Evolutionary conservation across 1,284 basidiomycete species (phyloP).

Genomic region (Inonotus hispidus): DNA sequence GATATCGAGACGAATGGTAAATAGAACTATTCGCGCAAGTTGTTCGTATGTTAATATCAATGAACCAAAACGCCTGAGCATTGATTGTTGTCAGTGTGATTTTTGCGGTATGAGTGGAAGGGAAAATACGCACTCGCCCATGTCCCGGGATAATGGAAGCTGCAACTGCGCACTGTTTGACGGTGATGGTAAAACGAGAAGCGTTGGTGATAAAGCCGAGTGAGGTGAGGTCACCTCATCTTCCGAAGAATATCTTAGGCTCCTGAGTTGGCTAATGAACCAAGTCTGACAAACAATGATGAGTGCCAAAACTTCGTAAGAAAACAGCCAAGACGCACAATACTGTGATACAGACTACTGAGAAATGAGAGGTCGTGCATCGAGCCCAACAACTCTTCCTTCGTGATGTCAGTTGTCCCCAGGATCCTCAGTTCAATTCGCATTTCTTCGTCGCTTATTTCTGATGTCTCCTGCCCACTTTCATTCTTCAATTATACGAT

Average conservation of each 20-base stretch:
- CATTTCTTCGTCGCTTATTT: constrained; percentile 70
- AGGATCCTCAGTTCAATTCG: constrained; percentile 69
- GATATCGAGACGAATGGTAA: constrained; percentile 86
- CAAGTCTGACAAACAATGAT: constrained; percentile 51
- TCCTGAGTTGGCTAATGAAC: constrained; percentile 68
- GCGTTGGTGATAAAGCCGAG: constrained; percentile 45
- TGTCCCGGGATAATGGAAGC: constrained; percentile 79
- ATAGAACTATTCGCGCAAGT: constrained; percentile 80
- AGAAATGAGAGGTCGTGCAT: constrained; percentile 73
- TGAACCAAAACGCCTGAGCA: constrained; percentile 78
- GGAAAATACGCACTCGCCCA: constrained; percentile 65
- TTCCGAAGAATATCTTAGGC: constrained; percentile 59
- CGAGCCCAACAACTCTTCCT: constrained; percentile 72
- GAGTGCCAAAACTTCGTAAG: not conserved
- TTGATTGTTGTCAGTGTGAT: constrained; percentile 14
- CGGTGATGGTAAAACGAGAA: constrained; percentile 36
- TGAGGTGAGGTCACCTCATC: constrained; percentile 43
- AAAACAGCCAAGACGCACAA: constrained; percentile 47
- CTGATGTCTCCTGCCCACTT: constrained; percentile 39
- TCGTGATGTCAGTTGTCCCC: constrained; percentile 44
- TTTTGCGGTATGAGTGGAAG: constrained; percentile 5
- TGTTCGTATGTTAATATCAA: constrained; percentile 87
- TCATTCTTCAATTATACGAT: constrained; percentile 30
- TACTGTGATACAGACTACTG: constrained; percentile 79
- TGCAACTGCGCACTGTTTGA: constrained; percentile 45